These are phyloP conservation scores for Silene noctiflora DNA, from an alignment of 179 eudicot species.

Conservation along the genomic window DNA sequence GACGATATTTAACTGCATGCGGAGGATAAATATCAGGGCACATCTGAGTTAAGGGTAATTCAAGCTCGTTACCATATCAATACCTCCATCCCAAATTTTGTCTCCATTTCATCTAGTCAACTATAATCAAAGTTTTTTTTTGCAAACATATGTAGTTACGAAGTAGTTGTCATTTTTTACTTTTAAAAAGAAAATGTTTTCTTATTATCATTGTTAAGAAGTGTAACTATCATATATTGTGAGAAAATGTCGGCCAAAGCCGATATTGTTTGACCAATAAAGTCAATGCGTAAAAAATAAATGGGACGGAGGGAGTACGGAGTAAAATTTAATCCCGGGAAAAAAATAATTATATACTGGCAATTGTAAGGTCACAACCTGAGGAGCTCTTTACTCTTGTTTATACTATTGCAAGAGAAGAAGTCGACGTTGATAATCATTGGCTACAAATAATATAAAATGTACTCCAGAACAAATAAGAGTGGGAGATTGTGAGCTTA, in stretches of 20 bases:
- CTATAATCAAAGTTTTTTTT: background rate
- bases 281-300: background rate
- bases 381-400: background rate
- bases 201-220: too few relatives aligned
- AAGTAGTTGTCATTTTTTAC: background rate
- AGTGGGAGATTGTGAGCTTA: constrained; percentile 19
- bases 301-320: background rate
- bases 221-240: too few relatives aligned
- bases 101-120: background rate
- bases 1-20: constrained; percentile 52
- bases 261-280: background rate
- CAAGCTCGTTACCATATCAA: background rate
- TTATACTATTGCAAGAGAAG: background rate
- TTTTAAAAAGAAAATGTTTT: too few relatives aligned
- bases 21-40: background rate
- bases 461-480: background rate
- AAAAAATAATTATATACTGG: background rate
- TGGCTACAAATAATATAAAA: background rate
- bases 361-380: background rate
- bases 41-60: background rate
- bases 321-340: background rate
- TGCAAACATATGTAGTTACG: background rate
- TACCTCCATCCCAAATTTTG: background rate
- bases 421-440: background rate
- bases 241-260: background rate